A percentile compares a stretch with the other conserved stretches of the same genome.
These are phyloP conservation scores for Skeletonema potamos DNA, from an alignment of 108 stramenopile species.

Conservation along the genomic window DNA sequence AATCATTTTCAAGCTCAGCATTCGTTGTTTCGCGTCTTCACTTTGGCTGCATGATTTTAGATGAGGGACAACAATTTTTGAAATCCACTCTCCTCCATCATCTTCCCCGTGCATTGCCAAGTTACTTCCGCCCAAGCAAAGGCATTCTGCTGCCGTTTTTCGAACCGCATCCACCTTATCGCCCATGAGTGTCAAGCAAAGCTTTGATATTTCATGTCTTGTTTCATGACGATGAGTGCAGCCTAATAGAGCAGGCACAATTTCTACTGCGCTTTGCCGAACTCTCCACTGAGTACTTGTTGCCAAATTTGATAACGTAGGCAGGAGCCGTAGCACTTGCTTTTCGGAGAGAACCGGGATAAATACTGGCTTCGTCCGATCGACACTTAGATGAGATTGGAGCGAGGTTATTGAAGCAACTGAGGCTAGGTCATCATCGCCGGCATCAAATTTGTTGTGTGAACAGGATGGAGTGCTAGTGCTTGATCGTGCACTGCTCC, in stretches of 20 bases:
- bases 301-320: constrained; percentile 82
- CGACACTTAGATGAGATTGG: constrained; percentile 58
- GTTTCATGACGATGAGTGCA: constrained; percentile 80
- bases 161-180: constrained; percentile 87
- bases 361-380: constrained; percentile 79
- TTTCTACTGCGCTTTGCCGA: constrained; percentile 88
- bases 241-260: constrained; percentile 87
- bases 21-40: constrained; percentile 69
- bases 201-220: constrained; percentile 76
- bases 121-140: constrained; percentile 82
- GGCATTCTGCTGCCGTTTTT: constrained; percentile 82
- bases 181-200: constrained; percentile 72
- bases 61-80: constrained; percentile 78
- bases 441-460: constrained; percentile 54
- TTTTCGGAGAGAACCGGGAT: constrained; percentile 81
- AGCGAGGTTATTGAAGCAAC: constrained; percentile 56
- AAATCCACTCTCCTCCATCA: constrained; percentile 80
- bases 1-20: constrained; percentile 83
- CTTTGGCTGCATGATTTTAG: constrained; percentile 63
- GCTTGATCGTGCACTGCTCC: constrained; percentile 54
- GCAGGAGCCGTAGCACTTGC: constrained; percentile 81
- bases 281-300: constrained; percentile 89
- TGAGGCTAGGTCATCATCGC: constrained; percentile 74
- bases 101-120: constrained; percentile 81
- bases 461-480: constrained; percentile 33